These are phyloP conservation scores for Schizosaccharomyces cryophilus DNA, from an alignment of 805 yeast genomes.

Conservation along the genomic window DNA sequence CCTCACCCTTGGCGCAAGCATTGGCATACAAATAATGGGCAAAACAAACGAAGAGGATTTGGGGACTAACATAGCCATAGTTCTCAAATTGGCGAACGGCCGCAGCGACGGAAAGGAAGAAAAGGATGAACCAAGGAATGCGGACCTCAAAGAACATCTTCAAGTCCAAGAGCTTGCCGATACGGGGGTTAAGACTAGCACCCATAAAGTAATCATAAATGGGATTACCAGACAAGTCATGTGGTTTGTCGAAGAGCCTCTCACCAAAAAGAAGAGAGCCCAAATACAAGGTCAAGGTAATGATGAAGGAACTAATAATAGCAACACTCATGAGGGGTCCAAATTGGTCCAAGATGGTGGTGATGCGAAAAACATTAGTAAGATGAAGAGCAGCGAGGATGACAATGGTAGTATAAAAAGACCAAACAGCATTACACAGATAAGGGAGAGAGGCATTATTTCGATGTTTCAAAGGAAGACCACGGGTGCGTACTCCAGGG, in stretches of 20 bases:
- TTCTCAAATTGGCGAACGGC: conserved; percentile 56
- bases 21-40: conserved; percentile 92
- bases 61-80: conserved; percentile 60
- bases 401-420: conserved; percentile 47
- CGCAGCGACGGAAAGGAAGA: conserved; percentile 50
- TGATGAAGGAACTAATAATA: conserved; percentile 47
- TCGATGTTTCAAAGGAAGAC: conserved; percentile 72
- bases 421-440: conserved; percentile 74
- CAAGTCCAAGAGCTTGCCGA: conserved; percentile 65
- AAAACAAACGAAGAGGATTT: conserved; percentile 42
- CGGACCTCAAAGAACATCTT: conserved; percentile 96
- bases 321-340: conserved; percentile 88
- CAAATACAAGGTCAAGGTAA: conserved; percentile 42
- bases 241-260: conserved; percentile 32
- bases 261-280: not conserved
- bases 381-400: conserved; percentile 40
- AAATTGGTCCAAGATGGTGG: conserved; percentile 53
- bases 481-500: conserved; percentile 89
- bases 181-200: conserved; percentile 85
- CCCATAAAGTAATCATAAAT: conserved; percentile 91
- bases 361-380: conserved; percentile 48
- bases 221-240: conserved; percentile 75
- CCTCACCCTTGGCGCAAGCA: conserved; percentile 95
- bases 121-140: conserved; percentile 83
- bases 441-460: conserved; percentile 65